phyloP scores from a whole-genome alignment of 2,329 filamentous ascomycete genomes.

The Keithomyces neogunnii region DNA sequence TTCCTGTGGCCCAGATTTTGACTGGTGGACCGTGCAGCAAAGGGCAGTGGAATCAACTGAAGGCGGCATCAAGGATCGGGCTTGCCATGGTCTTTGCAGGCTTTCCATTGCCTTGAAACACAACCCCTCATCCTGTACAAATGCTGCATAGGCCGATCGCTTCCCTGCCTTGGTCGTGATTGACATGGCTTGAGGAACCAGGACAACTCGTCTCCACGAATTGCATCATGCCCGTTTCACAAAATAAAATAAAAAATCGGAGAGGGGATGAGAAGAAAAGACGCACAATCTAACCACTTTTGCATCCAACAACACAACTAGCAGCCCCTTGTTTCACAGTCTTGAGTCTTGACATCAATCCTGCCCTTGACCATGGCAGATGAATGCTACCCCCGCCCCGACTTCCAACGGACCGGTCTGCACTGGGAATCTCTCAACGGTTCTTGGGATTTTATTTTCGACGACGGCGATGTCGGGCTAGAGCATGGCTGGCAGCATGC shows the following conservation, averaged over 20 bases:
- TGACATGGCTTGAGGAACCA: neutral
- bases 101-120: neutral
- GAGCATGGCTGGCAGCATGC: slow-evolving; percentile 42
- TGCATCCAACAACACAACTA: too few species aligned
- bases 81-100: too few species aligned
- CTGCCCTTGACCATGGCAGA: neutral
- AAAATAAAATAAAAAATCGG: too few species aligned
- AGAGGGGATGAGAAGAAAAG: neutral
- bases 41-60: too few species aligned
- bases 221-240: neutral
- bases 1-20: too few species aligned
- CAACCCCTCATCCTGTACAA: neutral
- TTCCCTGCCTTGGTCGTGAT: neutral
- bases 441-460: slow-evolving; percentile 55
- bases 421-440: slow-evolving; percentile 55
- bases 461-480: slow-evolving; percentile 53
- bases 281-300: neutral
- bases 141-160: too few species aligned
- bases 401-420: slow-evolving; percentile 48
- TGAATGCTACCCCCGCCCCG: slow-evolving; percentile 50
- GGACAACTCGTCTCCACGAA: slow-evolving; percentile 4
- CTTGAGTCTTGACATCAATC: neutral
- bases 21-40: too few species aligned
- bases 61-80: too few species aligned
- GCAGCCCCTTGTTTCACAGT: neutral